Evolutionary conservation across 2,329 filamentous ascomycete genomes (phyloP).

Genomic region (Diaporthe citri): DNA sequence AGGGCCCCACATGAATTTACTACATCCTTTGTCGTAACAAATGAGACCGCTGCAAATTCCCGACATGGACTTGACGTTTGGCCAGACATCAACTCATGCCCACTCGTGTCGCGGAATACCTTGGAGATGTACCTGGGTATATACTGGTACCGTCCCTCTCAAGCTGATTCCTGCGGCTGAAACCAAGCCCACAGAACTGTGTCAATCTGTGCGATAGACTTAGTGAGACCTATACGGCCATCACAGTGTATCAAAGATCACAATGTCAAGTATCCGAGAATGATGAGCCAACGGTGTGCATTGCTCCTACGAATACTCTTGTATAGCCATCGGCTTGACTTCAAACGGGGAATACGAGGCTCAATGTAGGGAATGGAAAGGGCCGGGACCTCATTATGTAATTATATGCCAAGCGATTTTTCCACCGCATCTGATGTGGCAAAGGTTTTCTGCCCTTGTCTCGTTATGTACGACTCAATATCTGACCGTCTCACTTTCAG

Average conservation of each 20-base stretch:
- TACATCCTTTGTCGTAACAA: not conserved
- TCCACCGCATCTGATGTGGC: not conserved
- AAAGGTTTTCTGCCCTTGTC: not conserved
- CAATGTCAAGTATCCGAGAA: not conserved
- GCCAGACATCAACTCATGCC: conserved; percentile 39
- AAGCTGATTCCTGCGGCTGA: conserved; percentile 66
- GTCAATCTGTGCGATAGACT: conserved; percentile 68
- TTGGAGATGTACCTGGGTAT: conserved; percentile 42
- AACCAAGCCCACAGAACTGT: conserved; percentile 66
- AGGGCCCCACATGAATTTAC: not conserved
- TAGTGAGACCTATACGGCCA: conserved; percentile 56
- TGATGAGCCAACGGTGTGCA: not conserved
- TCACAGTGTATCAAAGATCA: not conserved
- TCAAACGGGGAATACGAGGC: not conserved
- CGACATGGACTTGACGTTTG: too few species aligned
- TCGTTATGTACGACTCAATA: not conserved
- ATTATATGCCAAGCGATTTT: not conserved
- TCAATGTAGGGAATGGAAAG: not conserved
- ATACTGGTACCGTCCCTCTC: conserved; percentile 41
- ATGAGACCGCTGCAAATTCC: too few species aligned
- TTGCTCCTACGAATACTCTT: not conserved
- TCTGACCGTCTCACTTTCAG: too few species aligned
- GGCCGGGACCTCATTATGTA: fast-evolving
- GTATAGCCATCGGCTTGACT: not conserved
- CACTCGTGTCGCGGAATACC: conserved; percentile 47